Evolutionary conservation across 139 green algal species (phyloP).

Genomic region (Zygnema circumcarinatum): DNA sequence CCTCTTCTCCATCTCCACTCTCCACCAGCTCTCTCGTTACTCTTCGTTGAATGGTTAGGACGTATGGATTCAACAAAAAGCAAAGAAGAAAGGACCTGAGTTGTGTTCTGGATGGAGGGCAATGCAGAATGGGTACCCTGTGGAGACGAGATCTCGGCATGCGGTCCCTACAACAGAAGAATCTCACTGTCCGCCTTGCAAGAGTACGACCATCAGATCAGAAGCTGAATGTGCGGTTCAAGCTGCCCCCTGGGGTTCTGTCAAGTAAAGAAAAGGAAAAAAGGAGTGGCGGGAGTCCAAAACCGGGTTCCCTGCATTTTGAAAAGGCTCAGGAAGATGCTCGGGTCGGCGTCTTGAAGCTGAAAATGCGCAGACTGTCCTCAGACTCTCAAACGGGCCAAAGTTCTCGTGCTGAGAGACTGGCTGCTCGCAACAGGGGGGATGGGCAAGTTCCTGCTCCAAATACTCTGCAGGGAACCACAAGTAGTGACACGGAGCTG

Average conservation of each 20-base stretch:
- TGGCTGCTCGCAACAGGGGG: not conserved
- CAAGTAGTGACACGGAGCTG: not conserved
- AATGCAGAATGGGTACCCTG: too few relatives aligned
- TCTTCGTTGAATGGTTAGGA: too few relatives aligned
- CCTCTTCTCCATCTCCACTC: too few relatives aligned
- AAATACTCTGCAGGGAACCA: not conserved
- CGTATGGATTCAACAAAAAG: too few relatives aligned
- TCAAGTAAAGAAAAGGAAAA: not conserved
- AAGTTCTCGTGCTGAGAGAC: not conserved
- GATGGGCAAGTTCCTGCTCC: not conserved
- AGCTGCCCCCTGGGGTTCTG: not conserved
- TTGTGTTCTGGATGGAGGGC: too few relatives aligned
- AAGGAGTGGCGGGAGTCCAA: not conserved
- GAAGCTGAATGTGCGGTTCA: not conserved
- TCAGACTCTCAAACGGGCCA: too few relatives aligned
- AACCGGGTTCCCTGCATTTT: not conserved
- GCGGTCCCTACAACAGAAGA: too few relatives aligned
- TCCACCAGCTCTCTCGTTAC: too few relatives aligned
- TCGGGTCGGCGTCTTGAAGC: not conserved
- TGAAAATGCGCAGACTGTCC: not conserved
- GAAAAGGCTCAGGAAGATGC: not conserved
- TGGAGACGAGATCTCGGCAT: too few relatives aligned
- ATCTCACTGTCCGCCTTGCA: not conserved
- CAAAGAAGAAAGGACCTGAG: too few relatives aligned
- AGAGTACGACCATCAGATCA: not conserved